A percentile compares a stretch with the other conserved stretches of the same genome.
These are phyloP conservation scores for Trichoderma sp. DNA, from an alignment of 2,329 filamentous ascomycete genomes.

Conservation along the genomic window DNA sequence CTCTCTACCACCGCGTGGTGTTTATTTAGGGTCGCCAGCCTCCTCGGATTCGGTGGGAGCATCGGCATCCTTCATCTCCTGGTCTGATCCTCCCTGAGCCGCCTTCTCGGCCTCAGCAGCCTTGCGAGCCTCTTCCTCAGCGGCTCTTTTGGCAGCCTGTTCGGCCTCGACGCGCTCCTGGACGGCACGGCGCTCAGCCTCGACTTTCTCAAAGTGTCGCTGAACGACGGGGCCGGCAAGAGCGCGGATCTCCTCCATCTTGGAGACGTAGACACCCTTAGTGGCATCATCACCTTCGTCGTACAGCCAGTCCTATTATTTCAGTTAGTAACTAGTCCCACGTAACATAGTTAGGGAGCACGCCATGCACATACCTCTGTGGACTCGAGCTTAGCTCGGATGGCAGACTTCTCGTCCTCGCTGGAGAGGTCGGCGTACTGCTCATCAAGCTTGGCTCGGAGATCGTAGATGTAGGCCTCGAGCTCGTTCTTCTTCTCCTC, in stretches of 20 bases:
- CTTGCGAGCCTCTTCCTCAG: constrained; percentile 58
- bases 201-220: constrained; percentile 92
- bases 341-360: no score
- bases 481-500: constrained; percentile 99
- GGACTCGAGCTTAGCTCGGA: constrained; percentile 79
- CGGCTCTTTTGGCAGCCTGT: constrained; percentile 71
- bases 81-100: constrained; percentile 52
- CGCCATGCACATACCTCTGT: constrained; percentile 70
- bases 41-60: constrained; percentile 52
- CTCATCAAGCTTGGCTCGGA: constrained; percentile 93
- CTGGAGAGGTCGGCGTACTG: constrained; percentile 85
- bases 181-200: constrained; percentile 77
- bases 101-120: constrained; percentile 54
- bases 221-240: constrained; percentile 90
- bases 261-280: constrained; percentile 91
- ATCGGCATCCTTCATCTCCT: constrained; percentile 66
- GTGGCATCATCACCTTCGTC: constrained; percentile 93
- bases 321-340: constrained; percentile 20
- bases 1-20: neutral
- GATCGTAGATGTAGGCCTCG: constrained; percentile 95
- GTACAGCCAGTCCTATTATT: constrained; percentile 90
- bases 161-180: constrained; percentile 78
- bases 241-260: constrained; percentile 92
- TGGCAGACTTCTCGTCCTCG: constrained; percentile 88
- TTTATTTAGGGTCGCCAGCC: constrained; percentile 40